Evolutionary conservation across 805 yeast species (phyloP).

Genomic region (Lachancea quebecensis): DNA sequence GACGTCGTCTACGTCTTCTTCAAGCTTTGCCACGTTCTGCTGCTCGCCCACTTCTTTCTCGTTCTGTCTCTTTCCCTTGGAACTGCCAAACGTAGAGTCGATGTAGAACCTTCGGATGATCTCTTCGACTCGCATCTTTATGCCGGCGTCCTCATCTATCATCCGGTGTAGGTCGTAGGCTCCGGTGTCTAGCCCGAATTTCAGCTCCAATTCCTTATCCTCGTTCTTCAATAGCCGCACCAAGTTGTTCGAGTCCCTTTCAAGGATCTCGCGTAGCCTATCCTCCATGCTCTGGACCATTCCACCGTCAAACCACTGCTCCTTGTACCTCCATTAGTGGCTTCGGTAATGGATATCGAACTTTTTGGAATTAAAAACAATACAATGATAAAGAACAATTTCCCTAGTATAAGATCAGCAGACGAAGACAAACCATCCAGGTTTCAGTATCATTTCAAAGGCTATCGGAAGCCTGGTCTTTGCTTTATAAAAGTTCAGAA

Average conservation of each 20-base stretch:
- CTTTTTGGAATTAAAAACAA: too few relatives aligned
- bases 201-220: slow-evolving; percentile 2
- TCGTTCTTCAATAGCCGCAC: slow-evolving; percentile 2
- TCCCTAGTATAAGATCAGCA: too few relatives aligned
- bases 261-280: background rate
- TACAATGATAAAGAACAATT: too few relatives aligned
- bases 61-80: background rate
- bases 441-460: too few relatives aligned
- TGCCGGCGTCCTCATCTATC: slow-evolving; percentile 13
- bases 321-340: background rate
- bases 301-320: background rate
- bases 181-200: slow-evolving; percentile 6
- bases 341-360: too few relatives aligned
- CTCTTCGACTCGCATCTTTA: slow-evolving; percentile 13
- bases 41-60: background rate
- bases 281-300: background rate
- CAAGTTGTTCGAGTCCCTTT: background rate
- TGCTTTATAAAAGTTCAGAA: background rate
- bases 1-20: slow-evolving; percentile 23
- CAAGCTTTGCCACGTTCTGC: slow-evolving; percentile 1
- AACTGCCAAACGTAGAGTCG: background rate
- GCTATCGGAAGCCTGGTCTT: too few relatives aligned
- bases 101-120: slow-evolving; percentile 13
- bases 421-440: too few relatives aligned
- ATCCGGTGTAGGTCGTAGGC: slow-evolving; percentile 13